A percentile compares a stretch with the other conserved stretches of the same genome.
Evolutionary conservation across 768 basidiomycete species (phyloP).

Genomic region (Xanthoconium purpureum): DNA sequence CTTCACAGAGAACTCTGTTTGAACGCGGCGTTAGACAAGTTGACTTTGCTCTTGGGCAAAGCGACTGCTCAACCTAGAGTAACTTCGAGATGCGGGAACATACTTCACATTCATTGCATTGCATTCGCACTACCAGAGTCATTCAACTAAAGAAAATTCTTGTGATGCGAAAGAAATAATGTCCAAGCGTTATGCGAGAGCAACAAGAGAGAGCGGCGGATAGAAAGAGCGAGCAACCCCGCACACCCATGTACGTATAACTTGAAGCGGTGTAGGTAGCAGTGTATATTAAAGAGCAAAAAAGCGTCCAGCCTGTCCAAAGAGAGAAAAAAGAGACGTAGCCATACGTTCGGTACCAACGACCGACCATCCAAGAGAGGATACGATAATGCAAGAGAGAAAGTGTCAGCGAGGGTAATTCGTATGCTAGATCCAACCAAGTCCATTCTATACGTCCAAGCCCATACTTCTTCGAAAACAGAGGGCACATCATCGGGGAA

Average conservation of each 20-base stretch:
- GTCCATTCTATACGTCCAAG: slow-evolving; percentile 19
- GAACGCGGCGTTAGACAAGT: no score
- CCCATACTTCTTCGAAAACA: background rate
- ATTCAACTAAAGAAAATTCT: background rate
- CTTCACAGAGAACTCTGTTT: no score
- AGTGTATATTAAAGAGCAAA: slow-evolving; percentile 5
- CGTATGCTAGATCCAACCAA: slow-evolving; percentile 19
- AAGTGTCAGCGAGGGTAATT: slow-evolving; percentile 15
- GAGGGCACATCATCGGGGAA: background rate
- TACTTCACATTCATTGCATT: slow-evolving; percentile 3
- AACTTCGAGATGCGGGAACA: background rate
- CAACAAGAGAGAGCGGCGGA: no score
- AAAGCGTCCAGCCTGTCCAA: slow-evolving; percentile 13
- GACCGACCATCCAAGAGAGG: slow-evolving; percentile 6
- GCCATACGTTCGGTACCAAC: background rate
- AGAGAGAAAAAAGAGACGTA: background rate
- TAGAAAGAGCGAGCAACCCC: background rate
- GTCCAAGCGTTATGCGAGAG: slow-evolving; percentile 1
- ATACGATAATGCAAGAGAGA: background rate
- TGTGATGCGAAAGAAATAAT: background rate
- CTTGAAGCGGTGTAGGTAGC: background rate
- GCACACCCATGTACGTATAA: background rate
- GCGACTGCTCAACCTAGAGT: no score
- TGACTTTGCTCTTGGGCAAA: no score
- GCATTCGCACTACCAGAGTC: background rate